Conservation (phyloP, 179 eudicot genomes). For the Beta lomatogona region DNA sequence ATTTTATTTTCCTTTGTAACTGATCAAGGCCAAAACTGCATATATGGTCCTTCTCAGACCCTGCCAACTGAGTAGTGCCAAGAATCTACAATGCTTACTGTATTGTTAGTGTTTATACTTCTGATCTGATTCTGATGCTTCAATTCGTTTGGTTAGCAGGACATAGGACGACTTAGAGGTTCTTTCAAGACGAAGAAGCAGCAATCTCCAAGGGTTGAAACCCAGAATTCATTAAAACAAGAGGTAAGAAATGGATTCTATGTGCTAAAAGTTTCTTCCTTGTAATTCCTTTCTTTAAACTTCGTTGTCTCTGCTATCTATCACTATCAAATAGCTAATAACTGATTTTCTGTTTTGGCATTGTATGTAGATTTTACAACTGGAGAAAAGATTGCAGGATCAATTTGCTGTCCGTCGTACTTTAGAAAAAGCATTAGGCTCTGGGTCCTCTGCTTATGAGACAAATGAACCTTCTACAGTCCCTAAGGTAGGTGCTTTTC, state of each 20-base stretch:
- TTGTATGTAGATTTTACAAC: constrained; percentile 66
- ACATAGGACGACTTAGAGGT: constrained; percentile 43
- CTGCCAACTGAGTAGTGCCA: neutral
- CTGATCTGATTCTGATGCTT: constrained; percentile 19
- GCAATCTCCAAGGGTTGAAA: constrained; percentile 49
- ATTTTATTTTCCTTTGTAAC: neutral
- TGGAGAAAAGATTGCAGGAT: constrained; percentile 75
- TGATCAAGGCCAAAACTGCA: neutral
- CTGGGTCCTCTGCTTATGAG: constrained; percentile 48
- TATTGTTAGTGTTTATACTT: neutral
- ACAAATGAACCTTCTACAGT: constrained; percentile 43
- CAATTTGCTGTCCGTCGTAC: constrained; percentile 76
- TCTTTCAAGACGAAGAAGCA: constrained; percentile 44
- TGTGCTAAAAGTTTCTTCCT: neutral
- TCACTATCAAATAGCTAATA: neutral
- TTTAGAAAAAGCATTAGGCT: constrained; percentile 79
- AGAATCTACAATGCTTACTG: neutral
- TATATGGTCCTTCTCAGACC: neutral
- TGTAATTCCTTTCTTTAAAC: neutral
- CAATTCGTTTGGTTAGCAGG: constrained; percentile 44
- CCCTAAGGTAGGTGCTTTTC: constrained; percentile 54
- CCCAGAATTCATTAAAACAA: constrained; percentile 60
- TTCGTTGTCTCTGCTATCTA: neutral
- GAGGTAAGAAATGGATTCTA: constrained; percentile 57
- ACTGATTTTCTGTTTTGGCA: constrained; percentile 14